Evolutionary conservation across 1,284 basidiomycete species (phyloP).

Genomic region (Termitomyces sp.): DNA sequence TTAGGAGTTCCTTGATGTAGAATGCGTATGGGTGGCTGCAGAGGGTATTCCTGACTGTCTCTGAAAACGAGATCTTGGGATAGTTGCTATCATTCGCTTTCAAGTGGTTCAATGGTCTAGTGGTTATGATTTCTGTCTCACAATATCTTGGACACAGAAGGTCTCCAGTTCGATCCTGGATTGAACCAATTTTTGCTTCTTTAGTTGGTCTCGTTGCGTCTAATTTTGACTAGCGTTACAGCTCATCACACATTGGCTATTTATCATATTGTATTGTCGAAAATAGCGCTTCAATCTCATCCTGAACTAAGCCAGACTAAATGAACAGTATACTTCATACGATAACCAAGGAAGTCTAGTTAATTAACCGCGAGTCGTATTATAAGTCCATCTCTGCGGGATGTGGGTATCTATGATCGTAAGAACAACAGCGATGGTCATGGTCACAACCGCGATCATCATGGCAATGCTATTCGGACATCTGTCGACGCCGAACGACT

Average conservation of each 20-base stretch:
- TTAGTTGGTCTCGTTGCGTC: too few relatives aligned
- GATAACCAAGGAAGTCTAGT: neutral
- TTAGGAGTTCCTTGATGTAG: neutral
- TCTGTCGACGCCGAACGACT: constrained; percentile 27
- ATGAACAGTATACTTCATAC: too few relatives aligned
- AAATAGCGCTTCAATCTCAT: neutral
- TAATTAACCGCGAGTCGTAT: constrained; percentile 6
- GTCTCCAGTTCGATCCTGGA: constrained; percentile 24
- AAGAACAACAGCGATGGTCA: neutral
- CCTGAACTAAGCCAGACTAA: neutral
- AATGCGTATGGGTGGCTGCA: too few relatives aligned
- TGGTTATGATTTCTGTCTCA: constrained; percentile 25
- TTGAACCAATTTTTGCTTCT: constrained; percentile 19
- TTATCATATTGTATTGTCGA: neutral
- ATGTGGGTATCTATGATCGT: constrained; percentile 6
- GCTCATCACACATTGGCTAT: too few relatives aligned
- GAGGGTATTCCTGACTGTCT: too few relatives aligned
- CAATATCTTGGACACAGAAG: constrained; percentile 17
- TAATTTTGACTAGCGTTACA: too few relatives aligned
- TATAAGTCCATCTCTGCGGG: constrained; percentile 5
- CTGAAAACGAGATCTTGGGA: rapidly evolving
- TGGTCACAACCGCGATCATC: neutral
- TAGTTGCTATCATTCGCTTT: too few relatives aligned
- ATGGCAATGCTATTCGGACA: constrained; percentile 26
- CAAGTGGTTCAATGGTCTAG: constrained; percentile 21